Evolutionary conservation across 225 moss, liverwort and hornwort genomes (phyloP), one percentile per base, ranked within the genome.

Genomic region (Asterella californica): DNA sequence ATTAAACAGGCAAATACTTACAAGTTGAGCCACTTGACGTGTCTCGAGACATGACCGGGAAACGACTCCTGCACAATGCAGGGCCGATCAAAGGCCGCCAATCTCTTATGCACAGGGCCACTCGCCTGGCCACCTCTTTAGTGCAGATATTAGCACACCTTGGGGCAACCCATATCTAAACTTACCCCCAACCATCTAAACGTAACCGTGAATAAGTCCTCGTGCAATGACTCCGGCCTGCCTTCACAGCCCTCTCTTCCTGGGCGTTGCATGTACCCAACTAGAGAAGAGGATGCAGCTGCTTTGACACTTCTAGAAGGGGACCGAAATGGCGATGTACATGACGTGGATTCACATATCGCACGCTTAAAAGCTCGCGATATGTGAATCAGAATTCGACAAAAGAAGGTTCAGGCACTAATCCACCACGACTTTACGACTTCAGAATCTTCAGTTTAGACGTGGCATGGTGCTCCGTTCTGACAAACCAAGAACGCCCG

Each of bases 21-120:
- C 69, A 69, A 22, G 22, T 29, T 2, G 70, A 38, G 9, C 9
- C 25, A 71, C 47, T 71, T n/a, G n/a, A 48, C n/a, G n/a, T 1
- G 21, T 47, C 47, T 71, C 9, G 9, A 25, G 11, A 46, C n/a
- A 18, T 25, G 46, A 47, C 46, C 24, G n/a, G 71, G 19, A 5
- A 21, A 14, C 0, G 14, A 57, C 71, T 47, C 47, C 36, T n/a
- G 47, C 71, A 27, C 47, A 71, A 22, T 25, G 0, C 47, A 71
- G 71, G 47, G n/a, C 22, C 52, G 12, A 17, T 17, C 9, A 38
- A 33, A 15, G 27, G 10, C 74, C 52, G 53, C 53, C 74, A 27
- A 27, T 33, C 14, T 74, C 74, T 74, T 74, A 52, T 74, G 50
- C 52, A 74, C 53, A 71, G 12, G 42, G 37, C 47, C n/a, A 18